Evolutionary conservation across 2,329 filamentous ascomycete species (phyloP).

Genomic region (Aureobasidium subglaciale): DNA sequence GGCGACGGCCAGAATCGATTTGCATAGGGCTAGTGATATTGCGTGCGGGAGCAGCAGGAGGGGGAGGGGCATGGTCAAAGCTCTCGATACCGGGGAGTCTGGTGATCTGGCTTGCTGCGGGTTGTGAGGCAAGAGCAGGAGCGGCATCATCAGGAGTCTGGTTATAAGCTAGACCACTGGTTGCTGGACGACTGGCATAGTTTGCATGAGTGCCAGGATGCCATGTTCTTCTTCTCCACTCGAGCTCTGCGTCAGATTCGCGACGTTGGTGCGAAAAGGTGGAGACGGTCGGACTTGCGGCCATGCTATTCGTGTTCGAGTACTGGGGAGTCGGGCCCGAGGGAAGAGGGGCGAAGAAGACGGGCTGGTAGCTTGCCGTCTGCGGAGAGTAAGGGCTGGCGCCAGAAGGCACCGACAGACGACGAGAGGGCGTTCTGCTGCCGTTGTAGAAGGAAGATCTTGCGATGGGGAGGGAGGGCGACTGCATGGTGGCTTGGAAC

Average conservation of each 20-base stretch:
- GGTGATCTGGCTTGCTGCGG: constrained; percentile 52
- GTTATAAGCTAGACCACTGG: constrained; percentile 68
- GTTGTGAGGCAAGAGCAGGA: constrained; percentile 47
- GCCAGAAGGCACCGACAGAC: constrained; percentile 74
- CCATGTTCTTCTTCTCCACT: constrained; percentile 81
- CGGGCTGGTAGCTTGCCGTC: constrained; percentile 39
- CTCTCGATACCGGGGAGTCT: constrained; percentile 86
- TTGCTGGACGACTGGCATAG: constrained; percentile 54
- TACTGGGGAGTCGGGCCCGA: constrained; percentile 47
- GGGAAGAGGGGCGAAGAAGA: constrained; percentile 47
- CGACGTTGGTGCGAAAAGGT: constrained; percentile 56
- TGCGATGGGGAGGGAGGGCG: constrained; percentile 62
- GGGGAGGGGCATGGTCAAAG: constrained; percentile 68
- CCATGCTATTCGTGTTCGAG: constrained; percentile 53
- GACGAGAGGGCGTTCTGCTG: constrained; percentile 60
- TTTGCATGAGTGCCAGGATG: constrained; percentile 67
- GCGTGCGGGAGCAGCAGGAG: constrained; percentile 52
- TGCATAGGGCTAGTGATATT: constrained; percentile 70
- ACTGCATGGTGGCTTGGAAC: constrained; percentile 61
- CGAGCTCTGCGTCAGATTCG: constrained; percentile 65
- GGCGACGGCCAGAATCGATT: constrained; percentile 51
- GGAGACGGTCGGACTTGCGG: constrained; percentile 61
- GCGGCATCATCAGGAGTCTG: constrained; percentile 60
- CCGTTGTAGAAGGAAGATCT: constrained; percentile 69
- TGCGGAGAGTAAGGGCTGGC: constrained; percentile 51